phyloP scores from a whole-genome alignment of 2,329 filamentous ascomycete genomes.

The Chaetomium sp. region DNA sequence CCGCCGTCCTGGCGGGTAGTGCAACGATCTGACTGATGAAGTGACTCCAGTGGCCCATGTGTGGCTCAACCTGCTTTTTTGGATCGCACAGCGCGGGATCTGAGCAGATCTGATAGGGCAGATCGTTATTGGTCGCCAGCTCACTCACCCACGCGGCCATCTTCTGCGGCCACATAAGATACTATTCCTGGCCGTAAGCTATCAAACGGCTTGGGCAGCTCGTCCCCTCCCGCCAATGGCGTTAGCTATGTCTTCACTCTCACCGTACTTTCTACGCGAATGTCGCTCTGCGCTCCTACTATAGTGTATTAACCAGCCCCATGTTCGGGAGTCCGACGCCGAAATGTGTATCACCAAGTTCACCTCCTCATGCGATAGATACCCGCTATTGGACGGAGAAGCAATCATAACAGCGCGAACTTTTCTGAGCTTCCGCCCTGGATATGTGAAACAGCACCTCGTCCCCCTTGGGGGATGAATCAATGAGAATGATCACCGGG shows the following conservation, averaged over 20 bases:
- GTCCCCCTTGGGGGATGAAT: too few relatives aligned
- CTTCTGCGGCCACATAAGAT: conserved; percentile 1
- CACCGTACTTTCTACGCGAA: too few relatives aligned
- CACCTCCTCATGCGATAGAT: too few relatives aligned
- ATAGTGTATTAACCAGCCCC: too few relatives aligned
- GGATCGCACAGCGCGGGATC: conserved; percentile 10
- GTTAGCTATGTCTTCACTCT: too few relatives aligned
- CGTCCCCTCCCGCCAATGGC: not conserved
- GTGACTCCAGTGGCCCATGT: not conserved
- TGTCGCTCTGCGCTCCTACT: too few relatives aligned
- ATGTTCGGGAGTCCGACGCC: too few relatives aligned
- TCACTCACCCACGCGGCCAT: conserved; percentile 6
- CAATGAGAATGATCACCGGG: too few relatives aligned
- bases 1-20: conserved; percentile 9
- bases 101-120: conserved; percentile 12
- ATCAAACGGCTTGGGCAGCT: not conserved
- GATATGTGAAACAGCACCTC: conserved; percentile 1
- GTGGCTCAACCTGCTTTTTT: not conserved
- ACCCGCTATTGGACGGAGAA: too few relatives aligned
- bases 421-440: not conserved
- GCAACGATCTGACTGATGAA: not conserved
- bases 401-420: too few relatives aligned
- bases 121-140: not conserved
- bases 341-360: too few relatives aligned
- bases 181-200: conserved; percentile 13